phyloP scores from a whole-genome alignment of 73 alveolate species.

The Blepharisma japonicum region DNA sequence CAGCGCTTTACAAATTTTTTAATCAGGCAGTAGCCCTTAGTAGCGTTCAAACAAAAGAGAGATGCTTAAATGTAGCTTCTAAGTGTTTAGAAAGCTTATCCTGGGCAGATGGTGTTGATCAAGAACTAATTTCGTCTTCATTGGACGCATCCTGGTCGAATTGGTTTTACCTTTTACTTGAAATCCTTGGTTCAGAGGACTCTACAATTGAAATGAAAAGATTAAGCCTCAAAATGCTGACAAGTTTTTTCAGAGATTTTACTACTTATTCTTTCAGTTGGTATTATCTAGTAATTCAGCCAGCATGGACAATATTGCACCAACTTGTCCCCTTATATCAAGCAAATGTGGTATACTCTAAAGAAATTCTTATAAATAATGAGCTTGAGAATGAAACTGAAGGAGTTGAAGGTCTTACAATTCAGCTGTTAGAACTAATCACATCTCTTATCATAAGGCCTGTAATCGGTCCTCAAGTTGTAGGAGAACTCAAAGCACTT shows the following conservation, averaged over 20 bases:
- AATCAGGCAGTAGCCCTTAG: conserved; percentile 28
- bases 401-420: conserved; percentile 61
- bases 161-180: conserved; percentile 50
- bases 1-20: conserved; percentile 42
- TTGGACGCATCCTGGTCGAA: conserved; percentile 52
- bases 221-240: conserved; percentile 47
- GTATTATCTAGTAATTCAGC: conserved; percentile 39
- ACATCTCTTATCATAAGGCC: conserved; percentile 51
- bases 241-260: conserved; percentile 62
- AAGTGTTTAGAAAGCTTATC: conserved; percentile 51
- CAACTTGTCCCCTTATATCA: conserved; percentile 45
- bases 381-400: conserved; percentile 36
- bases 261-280: conserved; percentile 44
- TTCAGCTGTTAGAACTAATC: conserved; percentile 49
- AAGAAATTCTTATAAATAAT: conserved; percentile 24
- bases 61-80: conserved; percentile 38
- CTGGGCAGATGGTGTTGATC: conserved; percentile 74
- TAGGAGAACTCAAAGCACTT: conserved; percentile 42
- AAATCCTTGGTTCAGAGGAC: conserved; percentile 42
- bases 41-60: conserved; percentile 40
- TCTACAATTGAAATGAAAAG: conserved; percentile 45
- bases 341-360: conserved; percentile 46
- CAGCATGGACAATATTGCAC: conserved; percentile 54
- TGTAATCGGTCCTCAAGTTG: conserved; percentile 36
- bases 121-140: conserved; percentile 42